Conservation (phyloP, 2,329 filamentous ascomycete genomes). For the Nemania sp. region DNA sequence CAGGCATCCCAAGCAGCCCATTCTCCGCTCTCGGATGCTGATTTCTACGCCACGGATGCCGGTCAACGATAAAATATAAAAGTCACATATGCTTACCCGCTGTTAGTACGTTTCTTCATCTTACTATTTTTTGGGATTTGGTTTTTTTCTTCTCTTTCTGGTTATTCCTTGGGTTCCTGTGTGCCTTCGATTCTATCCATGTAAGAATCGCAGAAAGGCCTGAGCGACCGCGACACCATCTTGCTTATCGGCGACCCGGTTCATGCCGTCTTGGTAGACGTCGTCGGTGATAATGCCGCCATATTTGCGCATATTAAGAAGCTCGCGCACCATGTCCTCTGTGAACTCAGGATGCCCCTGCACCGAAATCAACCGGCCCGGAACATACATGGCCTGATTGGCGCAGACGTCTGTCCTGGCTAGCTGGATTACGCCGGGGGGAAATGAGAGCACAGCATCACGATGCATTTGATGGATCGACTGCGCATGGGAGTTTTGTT, state of each 20-base stretch:
- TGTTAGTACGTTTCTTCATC: slow-evolving; percentile 1
- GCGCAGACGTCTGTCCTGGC: slow-evolving; percentile 74
- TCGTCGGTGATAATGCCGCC: slow-evolving; percentile 77
- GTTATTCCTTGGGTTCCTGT: neutral
- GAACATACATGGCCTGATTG: slow-evolving; percentile 83
- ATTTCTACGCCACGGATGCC: slow-evolving; percentile 1
- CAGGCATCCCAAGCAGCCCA: slow-evolving; percentile 11
- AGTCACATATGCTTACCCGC: slow-evolving; percentile 23
- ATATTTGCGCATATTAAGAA: slow-evolving; percentile 73
- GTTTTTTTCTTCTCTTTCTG: neutral
- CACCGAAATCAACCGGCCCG: slow-evolving; percentile 75
- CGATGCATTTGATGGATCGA: slow-evolving; percentile 88
- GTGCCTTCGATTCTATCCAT: slow-evolving; percentile 59
- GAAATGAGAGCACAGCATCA: slow-evolving; percentile 77
- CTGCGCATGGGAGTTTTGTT: slow-evolving; percentile 53
- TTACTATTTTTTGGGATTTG: neutral
- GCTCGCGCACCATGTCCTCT: slow-evolving; percentile 74
- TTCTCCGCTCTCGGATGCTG: slow-evolving; percentile 24
- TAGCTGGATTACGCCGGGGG: slow-evolving; percentile 70
- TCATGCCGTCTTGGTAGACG: slow-evolving; percentile 75
- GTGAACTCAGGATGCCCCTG: slow-evolving; percentile 92
- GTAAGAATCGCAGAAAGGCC: slow-evolving; percentile 81
- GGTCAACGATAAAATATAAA: slow-evolving; percentile 24
- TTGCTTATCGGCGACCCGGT: slow-evolving; percentile 73
- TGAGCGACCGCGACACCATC: slow-evolving; percentile 82